These are phyloP conservation scores for Trifolium dubium DNA, from an alignment of 306 rosid species.

Conservation along the genomic window DNA sequence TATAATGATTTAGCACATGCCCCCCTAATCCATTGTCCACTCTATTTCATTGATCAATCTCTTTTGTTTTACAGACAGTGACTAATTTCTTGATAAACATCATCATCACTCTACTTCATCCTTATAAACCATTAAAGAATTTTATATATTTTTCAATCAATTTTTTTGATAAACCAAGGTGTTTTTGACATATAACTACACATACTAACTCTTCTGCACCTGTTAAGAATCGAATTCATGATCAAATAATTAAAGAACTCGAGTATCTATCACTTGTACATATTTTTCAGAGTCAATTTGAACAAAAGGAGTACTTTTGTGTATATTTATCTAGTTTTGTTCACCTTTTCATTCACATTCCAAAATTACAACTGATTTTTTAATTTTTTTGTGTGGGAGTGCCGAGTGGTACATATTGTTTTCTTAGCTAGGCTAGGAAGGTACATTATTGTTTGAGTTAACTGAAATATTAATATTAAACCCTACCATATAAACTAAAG, in stretches of 20 bases:
- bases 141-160: background rate
- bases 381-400: too few species aligned
- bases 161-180: too few species aligned
- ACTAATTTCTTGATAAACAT: too few species aligned
- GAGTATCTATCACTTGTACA: too few species aligned
- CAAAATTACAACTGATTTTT: background rate
- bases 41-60: background rate
- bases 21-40: constrained; percentile 9
- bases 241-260: too few species aligned
- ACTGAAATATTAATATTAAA: background rate
- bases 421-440: background rate
- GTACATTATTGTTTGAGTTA: background rate
- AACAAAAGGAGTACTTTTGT: background rate
- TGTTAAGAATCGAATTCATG: too few species aligned
- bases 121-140: background rate
- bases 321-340: background rate
- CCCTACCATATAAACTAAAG: background rate
- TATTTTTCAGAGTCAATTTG: background rate
- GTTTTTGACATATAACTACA: too few species aligned
- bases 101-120: background rate
- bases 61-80: too few species aligned
- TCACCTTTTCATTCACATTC: background rate
- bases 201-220: too few species aligned
- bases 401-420: background rate
- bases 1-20: background rate